Evolutionary conservation across 352 stramenopile genomes (phyloP), one percentile per base, ranked within the genome.

Genomic region (Phytophthora quininea): DNA sequence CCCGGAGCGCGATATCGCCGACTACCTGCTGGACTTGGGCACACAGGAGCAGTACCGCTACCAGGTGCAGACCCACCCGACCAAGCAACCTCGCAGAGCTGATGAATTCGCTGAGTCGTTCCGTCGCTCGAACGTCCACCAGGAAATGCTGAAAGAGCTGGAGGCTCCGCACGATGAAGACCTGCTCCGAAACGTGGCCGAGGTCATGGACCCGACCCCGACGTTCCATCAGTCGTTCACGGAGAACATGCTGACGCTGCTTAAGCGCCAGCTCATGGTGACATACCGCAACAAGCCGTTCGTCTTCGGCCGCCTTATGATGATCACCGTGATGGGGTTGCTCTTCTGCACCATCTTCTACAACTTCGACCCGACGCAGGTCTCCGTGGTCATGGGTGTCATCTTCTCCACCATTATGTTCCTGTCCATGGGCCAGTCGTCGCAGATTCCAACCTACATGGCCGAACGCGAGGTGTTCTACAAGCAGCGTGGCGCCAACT

Each of bases 371-470:
- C 61, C 69, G 32, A 73, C 63, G 10, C 64, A 74, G 24, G 40
- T 76, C 33, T 60, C 69, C 47, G 55, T 79, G 19, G 60, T 91
- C 11, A 71, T 95, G 40, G 87, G 90, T 3, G 33, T 66, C 29
- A 64, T 96, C 6, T 97, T 96, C 62, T 73, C 85, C 31, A 75
- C 70, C 35, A 78, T 89, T 37, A 82, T 97, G 61, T 96, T 92
- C 59, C 66, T 91, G 2, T 78, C 77, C 29, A 58, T 97, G 38
- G 82, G 85, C 19, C 76, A 80, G 31, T 87, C 89, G 54, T 54
- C 84, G 7, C 77, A 88, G 53, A 60, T 97, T 19, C 74, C 83
- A 9, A 77, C 76, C 33, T 86, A 93, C 50, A 79, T 95, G 61
- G 71, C 78, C n/a, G 69, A 68, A 33, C 77, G 74, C 24, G 70